Conservation (phyloP, 768 basidiomycete genomes). For the Trametes cingulata region DNA sequence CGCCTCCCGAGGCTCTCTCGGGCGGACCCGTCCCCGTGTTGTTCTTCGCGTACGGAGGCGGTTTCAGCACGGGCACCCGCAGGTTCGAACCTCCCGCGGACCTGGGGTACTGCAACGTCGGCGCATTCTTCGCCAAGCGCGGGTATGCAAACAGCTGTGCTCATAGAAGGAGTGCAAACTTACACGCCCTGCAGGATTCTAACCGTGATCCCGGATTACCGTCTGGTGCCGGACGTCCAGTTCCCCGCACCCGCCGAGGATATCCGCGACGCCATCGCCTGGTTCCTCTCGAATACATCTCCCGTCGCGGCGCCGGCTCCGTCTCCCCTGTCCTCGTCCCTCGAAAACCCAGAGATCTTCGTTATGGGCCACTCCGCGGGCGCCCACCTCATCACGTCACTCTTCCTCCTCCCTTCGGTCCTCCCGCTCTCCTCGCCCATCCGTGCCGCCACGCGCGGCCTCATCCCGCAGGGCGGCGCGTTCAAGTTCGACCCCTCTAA, state of each 20-base stretch:
- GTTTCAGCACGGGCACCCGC: slow-evolving; percentile 55
- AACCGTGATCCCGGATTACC: slow-evolving; percentile 70
- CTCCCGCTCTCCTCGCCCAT: slow-evolving; percentile 24
- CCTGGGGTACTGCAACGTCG: slow-evolving; percentile 57
- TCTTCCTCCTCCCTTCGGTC: slow-evolving; percentile 39
- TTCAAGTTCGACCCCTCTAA: slow-evolving; percentile 36
- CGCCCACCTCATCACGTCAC: slow-evolving; percentile 48
- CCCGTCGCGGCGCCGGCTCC: slow-evolving; percentile 12
- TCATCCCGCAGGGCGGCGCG: slow-evolving; percentile 48
- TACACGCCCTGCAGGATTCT: slow-evolving; percentile 37
- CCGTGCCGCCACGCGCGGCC: slow-evolving; percentile 42
- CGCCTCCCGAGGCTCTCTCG: slow-evolving; percentile 19
- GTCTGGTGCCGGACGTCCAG: slow-evolving; percentile 55
- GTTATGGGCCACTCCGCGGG: slow-evolving; percentile 67
- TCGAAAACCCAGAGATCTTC: slow-evolving; percentile 44
- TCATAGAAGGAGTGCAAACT: background rate
- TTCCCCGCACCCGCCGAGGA: slow-evolving; percentile 60
- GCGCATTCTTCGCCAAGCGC: slow-evolving; percentile 57
- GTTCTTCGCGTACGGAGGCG: slow-evolving; percentile 70
- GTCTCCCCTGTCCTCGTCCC: background rate
- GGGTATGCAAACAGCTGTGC: slow-evolving; percentile 35
- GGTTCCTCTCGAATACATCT: slow-evolving; percentile 44
- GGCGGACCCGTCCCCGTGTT: slow-evolving; percentile 46
- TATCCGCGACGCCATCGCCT: slow-evolving; percentile 58
- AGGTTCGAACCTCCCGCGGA: slow-evolving; percentile 47